Percentiles rank a stretch among this genome's conserved stretches.
These are phyloP conservation scores for Mortierella antarctica DNA, from an alignment of 192 early-diverging fungal species.

Conservation along the genomic window DNA sequence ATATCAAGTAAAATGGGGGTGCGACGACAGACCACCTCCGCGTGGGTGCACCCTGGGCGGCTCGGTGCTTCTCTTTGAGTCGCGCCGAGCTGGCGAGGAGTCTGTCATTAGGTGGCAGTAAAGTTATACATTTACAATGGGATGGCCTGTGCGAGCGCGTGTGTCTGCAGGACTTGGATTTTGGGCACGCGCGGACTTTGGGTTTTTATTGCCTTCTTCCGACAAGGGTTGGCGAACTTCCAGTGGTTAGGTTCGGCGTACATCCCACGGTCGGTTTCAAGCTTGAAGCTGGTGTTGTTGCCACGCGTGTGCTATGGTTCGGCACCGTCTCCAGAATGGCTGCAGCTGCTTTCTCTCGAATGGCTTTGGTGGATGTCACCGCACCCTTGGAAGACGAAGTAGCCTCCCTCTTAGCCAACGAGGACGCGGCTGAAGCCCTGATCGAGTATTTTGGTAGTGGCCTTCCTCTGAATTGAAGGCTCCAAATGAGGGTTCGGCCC, in stretches of 20 bases:
- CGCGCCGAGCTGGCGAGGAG: no score
- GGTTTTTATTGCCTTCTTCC: constrained; percentile 22
- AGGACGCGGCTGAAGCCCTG: not conserved
- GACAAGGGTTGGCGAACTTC: constrained; percentile 27
- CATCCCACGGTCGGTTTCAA: constrained; percentile 14
- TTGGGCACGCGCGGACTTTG: no score
- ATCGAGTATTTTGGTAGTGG: constrained; percentile 22
- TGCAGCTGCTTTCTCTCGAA: constrained; percentile 29
- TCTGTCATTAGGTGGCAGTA: no score
- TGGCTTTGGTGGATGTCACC: constrained; percentile 3
- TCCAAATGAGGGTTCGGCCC: not conserved
- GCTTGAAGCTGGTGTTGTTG: constrained; percentile 16
- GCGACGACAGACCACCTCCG: no score
- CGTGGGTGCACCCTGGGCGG: no score
- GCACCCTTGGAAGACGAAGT: constrained; percentile 11
- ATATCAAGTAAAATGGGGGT: no score
- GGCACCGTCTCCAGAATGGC: constrained; percentile 33
- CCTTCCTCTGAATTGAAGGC: constrained; percentile 37
- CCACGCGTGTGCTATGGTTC: constrained; percentile 26
- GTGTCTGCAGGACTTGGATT: no score
- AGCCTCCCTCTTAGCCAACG: constrained; percentile 12
- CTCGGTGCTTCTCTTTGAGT: no score
- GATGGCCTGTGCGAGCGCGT: no score
- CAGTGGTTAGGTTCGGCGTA: constrained; percentile 7
- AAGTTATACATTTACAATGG: no score